Evolutionary conservation across 192 early-diverging fungal species (phyloP).

Genomic region (Paraglomus occultum): DNA sequence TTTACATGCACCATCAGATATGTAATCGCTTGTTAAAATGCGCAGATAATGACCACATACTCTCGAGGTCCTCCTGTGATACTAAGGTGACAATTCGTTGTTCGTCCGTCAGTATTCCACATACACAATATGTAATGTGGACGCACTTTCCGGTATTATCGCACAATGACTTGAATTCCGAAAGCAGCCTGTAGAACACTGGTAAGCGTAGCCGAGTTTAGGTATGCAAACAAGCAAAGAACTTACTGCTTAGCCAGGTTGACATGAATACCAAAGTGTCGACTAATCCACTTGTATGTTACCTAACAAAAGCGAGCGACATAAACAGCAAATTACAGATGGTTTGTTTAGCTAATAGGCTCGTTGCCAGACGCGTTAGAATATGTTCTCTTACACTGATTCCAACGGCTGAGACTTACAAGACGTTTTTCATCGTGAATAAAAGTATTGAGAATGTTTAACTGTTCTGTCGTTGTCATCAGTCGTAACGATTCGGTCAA

Average conservation of each 20-base stretch:
- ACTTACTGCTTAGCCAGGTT: slow-evolving; percentile 5
- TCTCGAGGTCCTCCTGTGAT: slow-evolving; percentile 2
- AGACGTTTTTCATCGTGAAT: not conserved
- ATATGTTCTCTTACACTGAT: too few relatives aligned
- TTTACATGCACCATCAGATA: not conserved
- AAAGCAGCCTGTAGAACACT: not conserved
- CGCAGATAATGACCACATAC: not conserved
- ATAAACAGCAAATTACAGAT: too few relatives aligned
- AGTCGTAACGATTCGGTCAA: not conserved
- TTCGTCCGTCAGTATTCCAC: slow-evolving; percentile 2
- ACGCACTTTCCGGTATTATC: not conserved
- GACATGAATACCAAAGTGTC: not conserved
- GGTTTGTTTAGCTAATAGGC: too few relatives aligned
- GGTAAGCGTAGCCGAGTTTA: too few relatives aligned
- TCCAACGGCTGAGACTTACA: not conserved
- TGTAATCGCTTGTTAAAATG: not conserved
- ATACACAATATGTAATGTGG: not conserved
- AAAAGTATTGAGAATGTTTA: not conserved
- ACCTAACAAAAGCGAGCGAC: not conserved
- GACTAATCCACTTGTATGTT: not conserved
- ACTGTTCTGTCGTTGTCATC: not conserved
- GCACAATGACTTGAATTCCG: not conserved
- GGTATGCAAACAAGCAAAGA: not conserved
- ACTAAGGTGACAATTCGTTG: not conserved
- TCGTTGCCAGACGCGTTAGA: too few relatives aligned